Evolutionary conservation across 495 filamentous ascomycete species (phyloP), one percentile per base, ranked within the genome.

Genomic region (Daldinia caldariorum): DNA sequence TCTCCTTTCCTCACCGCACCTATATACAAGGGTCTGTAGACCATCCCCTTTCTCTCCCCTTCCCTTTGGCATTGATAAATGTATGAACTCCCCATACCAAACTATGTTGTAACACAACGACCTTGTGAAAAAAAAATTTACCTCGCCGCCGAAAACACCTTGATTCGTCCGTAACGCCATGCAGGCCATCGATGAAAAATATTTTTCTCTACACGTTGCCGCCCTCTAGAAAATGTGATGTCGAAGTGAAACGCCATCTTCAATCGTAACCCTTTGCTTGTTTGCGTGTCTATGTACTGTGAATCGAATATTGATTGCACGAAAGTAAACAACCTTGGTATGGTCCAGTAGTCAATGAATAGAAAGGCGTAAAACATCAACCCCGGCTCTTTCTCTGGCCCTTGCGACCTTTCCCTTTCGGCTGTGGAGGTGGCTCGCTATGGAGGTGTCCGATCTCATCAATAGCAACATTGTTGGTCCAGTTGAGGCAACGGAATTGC

Each of bases 361-460:
- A 4, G 56, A 13, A 12, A 67, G 13, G 56, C 22, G 22, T 53
- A 14, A 14, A 22, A 8, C n/a, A 10, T 20, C 56, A 72, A n/a
- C 61, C 58, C 13, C 61, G 55, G 51, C 60, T 56, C 43, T 71
- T 77, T 34, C 60, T 69, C 14, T 49, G 62, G 0, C 61, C 66
- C 22, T 77, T 77, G 47, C 75, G 72, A 9, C 69, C 58, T 51
- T 77, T 77, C 39, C 72, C 43, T 35, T 77, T 77, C 47, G 85
- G 81, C 18, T 90, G 88, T 22, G 89, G 85, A 43, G 90, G 90
- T 57, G 90, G 87, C 64, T 94, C 87, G 45, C 89, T 89, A 74
- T 99, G 95, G 22, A 92, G 83, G 76, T 97, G 92, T 2, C 94
- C 94, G 47, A 91, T 77, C 34, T 97, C 89, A 1, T 88, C 85